Evolutionary conservation across 2,329 filamentous ascomycete species (phyloP).

Genomic region (Allantophomopsis lycopodina): DNA sequence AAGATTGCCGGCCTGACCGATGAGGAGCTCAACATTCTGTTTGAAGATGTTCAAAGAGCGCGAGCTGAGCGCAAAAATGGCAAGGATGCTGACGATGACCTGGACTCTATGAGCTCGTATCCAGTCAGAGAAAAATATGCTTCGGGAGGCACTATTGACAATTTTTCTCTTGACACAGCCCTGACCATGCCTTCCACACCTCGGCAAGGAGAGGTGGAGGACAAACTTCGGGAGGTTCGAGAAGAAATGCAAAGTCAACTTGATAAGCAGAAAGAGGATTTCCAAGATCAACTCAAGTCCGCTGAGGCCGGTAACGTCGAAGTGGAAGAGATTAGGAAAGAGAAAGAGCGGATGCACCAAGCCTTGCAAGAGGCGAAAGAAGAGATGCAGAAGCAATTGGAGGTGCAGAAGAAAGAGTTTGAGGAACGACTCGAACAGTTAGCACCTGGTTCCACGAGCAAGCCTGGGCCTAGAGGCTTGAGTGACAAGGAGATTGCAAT

Average conservation of each 20-base stretch:
- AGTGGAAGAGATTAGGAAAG: conserved; percentile 68
- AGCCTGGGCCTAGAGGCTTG: conserved; percentile 30
- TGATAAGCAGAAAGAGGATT: conserved; percentile 75
- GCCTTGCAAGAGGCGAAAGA: conserved; percentile 65
- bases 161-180: conserved; percentile 87
- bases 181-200: conserved; percentile 93
- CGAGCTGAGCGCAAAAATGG: conserved; percentile 59
- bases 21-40: conserved; percentile 84
- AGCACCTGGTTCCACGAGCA: conserved; percentile 39
- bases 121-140: conserved; percentile 87
- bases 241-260: conserved; percentile 77
- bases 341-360: conserved; percentile 78
- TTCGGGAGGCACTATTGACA: conserved; percentile 88
- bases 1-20: conserved; percentile 84
- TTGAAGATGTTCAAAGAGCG: conserved; percentile 85
- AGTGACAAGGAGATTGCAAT: conserved; percentile 59
- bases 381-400: conserved; percentile 79
- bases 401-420: conserved; percentile 70
- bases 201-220: conserved; percentile 61
- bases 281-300: conserved; percentile 60
- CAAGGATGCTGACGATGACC: conserved; percentile 76
- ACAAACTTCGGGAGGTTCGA: conserved; percentile 57
- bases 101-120: conserved; percentile 80
- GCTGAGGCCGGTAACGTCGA: conserved; percentile 66
- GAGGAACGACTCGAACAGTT: conserved; percentile 73